phyloP scores from a whole-genome alignment of 2,329 filamentous ascomycete species.

The Neofusicoccum cordaticola region DNA sequence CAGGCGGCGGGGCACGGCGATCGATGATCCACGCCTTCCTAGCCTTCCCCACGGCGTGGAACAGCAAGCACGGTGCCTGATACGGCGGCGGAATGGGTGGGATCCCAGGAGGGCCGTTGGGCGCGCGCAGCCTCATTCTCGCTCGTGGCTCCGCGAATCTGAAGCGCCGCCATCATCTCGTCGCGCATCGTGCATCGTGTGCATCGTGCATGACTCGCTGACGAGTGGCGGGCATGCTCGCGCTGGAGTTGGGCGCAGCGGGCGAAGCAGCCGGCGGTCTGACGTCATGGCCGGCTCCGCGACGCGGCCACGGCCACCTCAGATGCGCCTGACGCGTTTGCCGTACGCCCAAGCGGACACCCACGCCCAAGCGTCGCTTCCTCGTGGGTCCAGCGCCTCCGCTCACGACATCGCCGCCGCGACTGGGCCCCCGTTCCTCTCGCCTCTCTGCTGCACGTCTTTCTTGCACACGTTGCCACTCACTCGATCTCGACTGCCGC shows the following conservation, averaged over 20 bases:
- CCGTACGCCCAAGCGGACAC: neutral
- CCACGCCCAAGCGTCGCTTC: neutral
- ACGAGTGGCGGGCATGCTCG: neutral
- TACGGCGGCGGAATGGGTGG: neutral
- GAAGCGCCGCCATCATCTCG: neutral
- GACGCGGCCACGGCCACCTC: neutral
- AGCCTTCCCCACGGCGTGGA: neutral
- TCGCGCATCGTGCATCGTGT: neutral
- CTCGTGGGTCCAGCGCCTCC: neutral
- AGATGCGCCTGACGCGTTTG: conserved; percentile 3
- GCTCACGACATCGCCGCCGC: conserved; percentile 1
- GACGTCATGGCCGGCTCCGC: neutral
- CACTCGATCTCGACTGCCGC: neutral
- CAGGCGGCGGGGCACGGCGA: neutral
- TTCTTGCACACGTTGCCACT: neutral
- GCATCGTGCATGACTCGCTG: neutral
- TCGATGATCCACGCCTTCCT: conserved; percentile 8
- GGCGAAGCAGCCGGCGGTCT: neutral
- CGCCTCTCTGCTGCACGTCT: neutral
- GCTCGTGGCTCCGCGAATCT: neutral
- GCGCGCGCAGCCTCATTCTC: neutral
- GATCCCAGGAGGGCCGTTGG: neutral
- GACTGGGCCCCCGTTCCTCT: neutral
- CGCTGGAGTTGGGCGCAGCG: neutral
- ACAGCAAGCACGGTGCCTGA: neutral